Percentiles rank a stretch among this genome's conserved stretches.
These are phyloP conservation scores for Colletotrichum tanaceti DNA, from an alignment of 2,329 filamentous ascomycete genomes.

Conservation along the genomic window DNA sequence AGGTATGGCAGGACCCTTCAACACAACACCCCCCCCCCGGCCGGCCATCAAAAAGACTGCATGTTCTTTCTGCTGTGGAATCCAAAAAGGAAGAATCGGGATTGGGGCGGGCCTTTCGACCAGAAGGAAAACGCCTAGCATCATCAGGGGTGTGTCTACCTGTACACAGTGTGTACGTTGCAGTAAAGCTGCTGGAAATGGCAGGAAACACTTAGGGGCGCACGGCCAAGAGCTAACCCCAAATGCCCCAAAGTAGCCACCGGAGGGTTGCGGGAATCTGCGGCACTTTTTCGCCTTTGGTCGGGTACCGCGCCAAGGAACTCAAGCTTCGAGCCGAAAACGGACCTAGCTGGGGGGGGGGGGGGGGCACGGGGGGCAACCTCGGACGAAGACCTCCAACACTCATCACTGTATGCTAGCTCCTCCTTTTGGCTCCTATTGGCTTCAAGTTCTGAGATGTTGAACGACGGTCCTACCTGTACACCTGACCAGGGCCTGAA, in stretches of 20 bases:
- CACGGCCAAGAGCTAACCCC: conserved; percentile 20
- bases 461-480: background rate
- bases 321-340: conserved; percentile 39
- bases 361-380: background rate
- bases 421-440: background rate
- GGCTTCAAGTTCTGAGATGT: background rate
- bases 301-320: conserved; percentile 37
- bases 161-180: conserved; percentile 14
- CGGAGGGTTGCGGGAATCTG: conserved; percentile 16
- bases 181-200: background rate
- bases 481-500: background rate
- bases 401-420: conserved; percentile 5
- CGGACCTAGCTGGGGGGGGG: conserved; percentile 28
- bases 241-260: background rate
- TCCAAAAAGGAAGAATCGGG: background rate
- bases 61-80: background rate
- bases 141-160: background rate
- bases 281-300: conserved; percentile 26
- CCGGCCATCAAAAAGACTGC: background rate
- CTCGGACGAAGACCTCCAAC: conserved; percentile 16
- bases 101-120: background rate
- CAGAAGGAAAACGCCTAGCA: background rate
- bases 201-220: conserved; percentile 11
- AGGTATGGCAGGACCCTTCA: conserved; percentile 17
- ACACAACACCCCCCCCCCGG: no score